A percentile compares a stretch with the other conserved stretches of the same genome.
Evolutionary conservation across 1,139 yeast species (phyloP).

Genomic region (Torulaspora pretoriensis): DNA sequence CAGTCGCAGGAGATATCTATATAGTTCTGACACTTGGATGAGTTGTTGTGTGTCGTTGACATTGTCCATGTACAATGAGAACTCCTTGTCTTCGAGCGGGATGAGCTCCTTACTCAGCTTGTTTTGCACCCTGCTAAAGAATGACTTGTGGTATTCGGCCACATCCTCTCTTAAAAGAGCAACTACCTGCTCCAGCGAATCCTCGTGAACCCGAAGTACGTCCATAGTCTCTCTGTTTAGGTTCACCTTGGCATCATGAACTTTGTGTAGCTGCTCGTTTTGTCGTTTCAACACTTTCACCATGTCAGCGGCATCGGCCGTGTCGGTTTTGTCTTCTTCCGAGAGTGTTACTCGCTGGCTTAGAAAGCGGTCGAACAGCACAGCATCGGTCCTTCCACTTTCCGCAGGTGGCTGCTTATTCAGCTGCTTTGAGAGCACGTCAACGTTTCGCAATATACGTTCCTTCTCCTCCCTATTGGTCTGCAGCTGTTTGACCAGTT

Average conservation of each 20-base stretch:
- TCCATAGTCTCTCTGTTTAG: conserved; percentile 18
- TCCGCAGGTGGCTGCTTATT: conserved; percentile 10
- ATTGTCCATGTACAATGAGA: conserved; percentile 21
- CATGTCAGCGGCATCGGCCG: neutral
- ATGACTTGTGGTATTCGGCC: conserved; percentile 16
- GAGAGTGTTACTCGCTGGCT: conserved; percentile 11
- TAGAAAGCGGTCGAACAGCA: conserved; percentile 20
- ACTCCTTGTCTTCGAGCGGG: conserved; percentile 27
- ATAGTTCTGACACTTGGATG: conserved; percentile 23
- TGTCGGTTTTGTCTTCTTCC: conserved; percentile 1
- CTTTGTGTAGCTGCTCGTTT: conserved; percentile 17
- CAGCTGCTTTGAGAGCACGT: conserved; percentile 18
- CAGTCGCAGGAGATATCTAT: conserved; percentile 20
- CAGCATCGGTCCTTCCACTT: conserved; percentile 15
- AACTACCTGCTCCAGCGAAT: conserved; percentile 22
- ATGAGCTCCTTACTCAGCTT: conserved; percentile 17
- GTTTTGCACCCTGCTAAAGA: conserved; percentile 15
- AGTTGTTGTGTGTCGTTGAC: conserved; percentile 23
- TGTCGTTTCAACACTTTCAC: conserved; percentile 14
- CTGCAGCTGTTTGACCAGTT: conserved; percentile 19
- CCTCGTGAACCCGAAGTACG: conserved; percentile 25
- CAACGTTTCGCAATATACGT: conserved; percentile 21
- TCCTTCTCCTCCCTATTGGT: conserved; percentile 25
- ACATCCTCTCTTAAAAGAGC: conserved; percentile 23
- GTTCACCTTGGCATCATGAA: conserved; percentile 13